Base-by-base conservation (phyloP, 2,329 filamentous ascomycete genomes). In the Apiospora phragmitis region DNA sequence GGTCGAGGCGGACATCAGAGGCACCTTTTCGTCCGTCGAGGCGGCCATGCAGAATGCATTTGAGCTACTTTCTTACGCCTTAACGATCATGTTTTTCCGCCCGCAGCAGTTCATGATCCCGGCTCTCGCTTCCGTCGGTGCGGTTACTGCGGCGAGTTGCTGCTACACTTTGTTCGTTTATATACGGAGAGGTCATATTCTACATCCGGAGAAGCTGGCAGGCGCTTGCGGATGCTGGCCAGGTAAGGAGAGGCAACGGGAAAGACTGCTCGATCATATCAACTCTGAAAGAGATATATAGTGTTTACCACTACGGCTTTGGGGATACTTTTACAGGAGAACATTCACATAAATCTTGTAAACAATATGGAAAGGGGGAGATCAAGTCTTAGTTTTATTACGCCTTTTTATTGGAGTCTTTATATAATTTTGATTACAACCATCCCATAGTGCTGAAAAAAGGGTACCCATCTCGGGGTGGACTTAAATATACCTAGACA, bases 1-100 rank as follows among this genome's bases (percentile, higher is more conserved):
- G 69, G 85, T 91, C 26, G 83, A 87, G 51, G 80, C 83, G 21
- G 80, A 84, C n/a, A 78, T 84, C 49, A 87, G 93, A n/a, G 92
- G 91, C 0, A 82, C 85, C 0, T 94, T 95, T 74, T 94, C 92
- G 0, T 83, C 91, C 0, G 86, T 89, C 9, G 93, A 95, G 78
- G 87, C 90, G 11, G 86, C 89, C 0, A 85, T 90, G 49, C 92
- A 94, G 77, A 94, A 90, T 72, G 74, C 88, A 0, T 94, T 93
- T 72, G 92, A 94, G 78, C 84, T 94, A 66, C 79, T 90, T 1
- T 90, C 91, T 0, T 94, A 89, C 76, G 85, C 85, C 0, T 85
- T 86, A 0, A 94, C 92, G 0, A 89, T 93, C 71, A 77, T 91
- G 4, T 93, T 91, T 72, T 84, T 87, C 0, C 81, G 82, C 0